Base-by-base conservation (phyloP, 176 grass and related monocot genomes). In the Raddia distichophylla region DNA sequence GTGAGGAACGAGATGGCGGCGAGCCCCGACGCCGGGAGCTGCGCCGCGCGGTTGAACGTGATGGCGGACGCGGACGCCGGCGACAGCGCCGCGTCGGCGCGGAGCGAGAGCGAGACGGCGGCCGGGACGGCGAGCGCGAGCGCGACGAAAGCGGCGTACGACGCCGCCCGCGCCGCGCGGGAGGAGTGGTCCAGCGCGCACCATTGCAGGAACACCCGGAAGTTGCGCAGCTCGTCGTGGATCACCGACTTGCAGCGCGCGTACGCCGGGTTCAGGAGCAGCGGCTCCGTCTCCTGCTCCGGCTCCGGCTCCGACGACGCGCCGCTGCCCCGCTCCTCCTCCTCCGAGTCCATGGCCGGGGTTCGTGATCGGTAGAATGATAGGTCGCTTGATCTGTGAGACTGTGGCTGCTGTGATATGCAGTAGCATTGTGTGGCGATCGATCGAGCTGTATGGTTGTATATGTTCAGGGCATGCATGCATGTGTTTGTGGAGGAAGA, bases 161-260 rank as follows among this genome's bases (percentile, higher is more conserved):
- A 98, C 34, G 86, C 85, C 27, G 85, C 43, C 1, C 68, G 69
- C 2, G 86, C 60, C 6, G 64, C 34, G 10, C 65, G 11, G 13
- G 95, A 82, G 67, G 90, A 89, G 86, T 98, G 95, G 80, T 98
- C 95, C 6, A 98, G 92, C 20, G 67, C 45, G 71, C 95, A 98
- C 76, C 83, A 89, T 55, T 86, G 91, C 64, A 98, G 84, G 79
- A 91, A 93, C 69, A 98, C 76, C 34, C 95, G 84, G 90, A 98
- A 94, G 84, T 80, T 89, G 75, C 63, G 86, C 47, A 98, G 88
- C 88, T 98, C 95, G 69, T 98, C 92, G 69, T 91, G 61, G 81
- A 98, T 67, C 32, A 84, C 87, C 55, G 90, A 95, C 72, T 98
- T 98, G 90, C 85, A 84, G 79, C 86, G 88, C 50, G 92, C 88